These are phyloP conservation scores for Cystobasidium onofrii DNA, from an alignment of 768 basidiomycete genomes.

Conservation along the genomic window DNA sequence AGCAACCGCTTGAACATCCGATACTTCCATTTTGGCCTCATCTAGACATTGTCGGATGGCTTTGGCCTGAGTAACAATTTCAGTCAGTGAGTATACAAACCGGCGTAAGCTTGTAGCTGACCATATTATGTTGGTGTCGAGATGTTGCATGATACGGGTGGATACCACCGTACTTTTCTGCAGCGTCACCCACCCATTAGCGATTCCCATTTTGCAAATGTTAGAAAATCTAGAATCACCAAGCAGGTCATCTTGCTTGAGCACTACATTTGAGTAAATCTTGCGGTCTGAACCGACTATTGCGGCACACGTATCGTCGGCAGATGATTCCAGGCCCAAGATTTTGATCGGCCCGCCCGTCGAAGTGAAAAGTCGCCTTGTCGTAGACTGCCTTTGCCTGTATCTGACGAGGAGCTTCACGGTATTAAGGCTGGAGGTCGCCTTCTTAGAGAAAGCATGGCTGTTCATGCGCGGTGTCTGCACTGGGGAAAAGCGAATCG, in stretches of 20 bases:
- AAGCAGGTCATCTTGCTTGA: conserved; percentile 60
- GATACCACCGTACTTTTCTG: conserved; percentile 60
- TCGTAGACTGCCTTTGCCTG: no score
- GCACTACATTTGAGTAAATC: conserved; percentile 73
- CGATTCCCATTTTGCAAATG: not conserved
- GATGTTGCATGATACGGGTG: conserved; percentile 67
- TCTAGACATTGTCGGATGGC: conserved; percentile 62
- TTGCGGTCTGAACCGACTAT: conserved; percentile 61
- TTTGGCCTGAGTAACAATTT: conserved; percentile 53
- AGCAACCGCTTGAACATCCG: conserved; percentile 73
- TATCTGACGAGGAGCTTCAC: no score
- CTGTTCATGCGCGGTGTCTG: not conserved
- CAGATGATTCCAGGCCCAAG: conserved; percentile 39
- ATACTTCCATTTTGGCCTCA: conserved; percentile 56
- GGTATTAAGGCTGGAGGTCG: not conserved
- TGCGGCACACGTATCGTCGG: conserved; percentile 84
- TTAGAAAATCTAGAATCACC: conserved; percentile 42
- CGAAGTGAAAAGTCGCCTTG: no score
- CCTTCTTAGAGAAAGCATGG: not conserved
- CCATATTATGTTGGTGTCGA: conserved; percentile 73
- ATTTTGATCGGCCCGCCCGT: conserved; percentile 21
- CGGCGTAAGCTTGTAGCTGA: conserved; percentile 41
- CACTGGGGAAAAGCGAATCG: not conserved
- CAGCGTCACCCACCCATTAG: not conserved
- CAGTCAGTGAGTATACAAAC: not conserved